Evolutionary conservation across 73 alveolate genomes (phyloP), one percentile per base, ranked within the genome.

Genomic region (Urostyla sp.): DNA sequence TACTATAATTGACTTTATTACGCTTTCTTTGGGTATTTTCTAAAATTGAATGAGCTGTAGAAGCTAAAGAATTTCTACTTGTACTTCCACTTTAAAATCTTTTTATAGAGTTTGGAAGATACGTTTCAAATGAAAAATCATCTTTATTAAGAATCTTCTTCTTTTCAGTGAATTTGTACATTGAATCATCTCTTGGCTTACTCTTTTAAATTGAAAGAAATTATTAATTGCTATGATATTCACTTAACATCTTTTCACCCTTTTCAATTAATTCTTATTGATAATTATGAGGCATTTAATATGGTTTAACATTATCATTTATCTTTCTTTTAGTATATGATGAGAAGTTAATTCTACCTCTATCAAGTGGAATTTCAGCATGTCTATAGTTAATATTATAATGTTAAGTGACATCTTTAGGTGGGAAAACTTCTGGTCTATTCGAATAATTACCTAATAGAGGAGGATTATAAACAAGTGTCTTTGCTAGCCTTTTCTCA

Each of bases 1-100:
- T n/a, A n/a, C n/a, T n/a, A n/a, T n/a, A n/a, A n/a, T n/a, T n/a
- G n/a, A n/a, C n/a, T n/a, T n/a, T 3, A 10, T 49, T 46, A 20
- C 11, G 32, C 44, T 20, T 38, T 5, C 80, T 35, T 8, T 43
- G 10, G 34, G 16, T 30, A 46, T n/a, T 26, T 3, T 69, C 40
- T 4, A 69, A 10, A n/a, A 69, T 11, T 7, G 83, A 48, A 48
- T 45, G 72, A 8, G 83, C 83, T n/a, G 83, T 69, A 13, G 83
- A 69, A 1, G 83, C 83, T 7, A 69, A 36, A 3, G 83, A 69
- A 27, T 48, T 69, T 3, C 69, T 21, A 30, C 72, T 46, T 13
- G 69, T 21, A 15, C 28, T 40, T 3, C 48, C 69, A n/a, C n/a
- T n/a, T n/a, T n/a, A n/a, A 30, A 55, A 13, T 44, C 44, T 49